Percentiles rank a stretch among this genome's conserved stretches.
These are phyloP conservation scores for Leishmania guyanensis DNA, from an alignment of 208 protist species.

Conservation along the genomic window DNA sequence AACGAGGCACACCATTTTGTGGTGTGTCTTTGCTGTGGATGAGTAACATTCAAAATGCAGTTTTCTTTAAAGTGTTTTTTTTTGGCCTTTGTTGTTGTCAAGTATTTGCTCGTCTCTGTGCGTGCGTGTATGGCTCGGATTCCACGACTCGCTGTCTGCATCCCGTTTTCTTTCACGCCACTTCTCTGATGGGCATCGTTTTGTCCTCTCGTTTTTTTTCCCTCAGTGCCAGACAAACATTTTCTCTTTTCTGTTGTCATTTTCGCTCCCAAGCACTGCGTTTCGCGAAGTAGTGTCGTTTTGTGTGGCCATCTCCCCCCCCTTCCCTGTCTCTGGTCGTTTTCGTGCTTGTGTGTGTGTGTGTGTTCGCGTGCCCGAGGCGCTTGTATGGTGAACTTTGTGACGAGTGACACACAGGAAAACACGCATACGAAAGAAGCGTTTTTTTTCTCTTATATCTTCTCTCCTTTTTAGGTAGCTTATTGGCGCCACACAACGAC, in stretches of 20 bases:
- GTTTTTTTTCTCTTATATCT: background rate
- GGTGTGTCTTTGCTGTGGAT: background rate
- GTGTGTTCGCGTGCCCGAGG: background rate
- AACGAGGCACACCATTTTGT: background rate
- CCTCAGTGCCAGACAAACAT: background rate
- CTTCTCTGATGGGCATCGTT: conserved; percentile 1
- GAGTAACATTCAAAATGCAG: background rate
- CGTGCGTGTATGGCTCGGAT: background rate
- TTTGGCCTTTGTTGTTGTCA: background rate
- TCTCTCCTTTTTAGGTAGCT: background rate
- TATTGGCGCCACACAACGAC: background rate
- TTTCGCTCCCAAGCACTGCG: background rate
- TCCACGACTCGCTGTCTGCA: background rate
- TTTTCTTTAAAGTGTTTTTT: background rate
- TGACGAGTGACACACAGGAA: background rate
- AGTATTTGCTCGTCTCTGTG: background rate
- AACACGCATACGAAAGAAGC: background rate
- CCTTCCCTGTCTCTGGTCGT: background rate
- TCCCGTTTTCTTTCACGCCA: conserved; percentile 2
- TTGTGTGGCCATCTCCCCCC: background rate
- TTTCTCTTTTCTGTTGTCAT: background rate
- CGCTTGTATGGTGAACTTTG: background rate
- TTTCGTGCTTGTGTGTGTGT: background rate
- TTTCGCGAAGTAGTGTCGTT: background rate
- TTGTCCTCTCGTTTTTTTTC: background rate